Conservation (phyloP, 345 rosid genomes). For the Rhodomyrtus tomentosa region DNA sequence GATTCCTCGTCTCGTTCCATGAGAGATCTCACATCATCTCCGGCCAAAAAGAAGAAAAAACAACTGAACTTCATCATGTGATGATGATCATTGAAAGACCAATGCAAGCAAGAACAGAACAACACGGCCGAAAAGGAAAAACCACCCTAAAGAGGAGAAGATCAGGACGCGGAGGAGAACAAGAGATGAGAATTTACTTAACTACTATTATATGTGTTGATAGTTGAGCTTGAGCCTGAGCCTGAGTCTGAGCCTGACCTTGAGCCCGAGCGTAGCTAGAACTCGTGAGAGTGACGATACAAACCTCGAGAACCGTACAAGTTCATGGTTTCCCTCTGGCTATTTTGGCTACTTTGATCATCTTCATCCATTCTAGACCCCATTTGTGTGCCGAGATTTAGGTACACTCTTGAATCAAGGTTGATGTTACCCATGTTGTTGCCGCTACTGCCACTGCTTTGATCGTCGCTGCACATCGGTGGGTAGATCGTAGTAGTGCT, state of each 20-base stretch:
- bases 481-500: constrained; percentile 40
- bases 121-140: neutral
- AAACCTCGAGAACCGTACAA: constrained; percentile 15
- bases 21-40: constrained; percentile 2
- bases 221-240: neutral
- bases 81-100: neutral
- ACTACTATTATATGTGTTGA: neutral
- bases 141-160: neutral
- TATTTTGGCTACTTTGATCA: constrained; percentile 34
- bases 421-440: constrained; percentile 17
- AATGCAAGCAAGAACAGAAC: neutral
- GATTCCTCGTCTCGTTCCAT: neutral
- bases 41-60: constrained; percentile 10
- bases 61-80: neutral
- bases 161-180: neutral
- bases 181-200: neutral
- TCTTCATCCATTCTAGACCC: constrained; percentile 56
- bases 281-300: constrained; percentile 69
- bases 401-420: constrained; percentile 86
- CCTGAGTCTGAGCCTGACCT: neutral
- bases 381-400: constrained; percentile 67
- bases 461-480: constrained; percentile 31
- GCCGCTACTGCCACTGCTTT: constrained; percentile 18
- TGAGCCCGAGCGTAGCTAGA: constrained; percentile 18
- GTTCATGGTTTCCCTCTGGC: constrained; percentile 45